Conservation (phyloP, 2,329 filamentous ascomycete species). For the Orbilia ellipsospora region DNA sequence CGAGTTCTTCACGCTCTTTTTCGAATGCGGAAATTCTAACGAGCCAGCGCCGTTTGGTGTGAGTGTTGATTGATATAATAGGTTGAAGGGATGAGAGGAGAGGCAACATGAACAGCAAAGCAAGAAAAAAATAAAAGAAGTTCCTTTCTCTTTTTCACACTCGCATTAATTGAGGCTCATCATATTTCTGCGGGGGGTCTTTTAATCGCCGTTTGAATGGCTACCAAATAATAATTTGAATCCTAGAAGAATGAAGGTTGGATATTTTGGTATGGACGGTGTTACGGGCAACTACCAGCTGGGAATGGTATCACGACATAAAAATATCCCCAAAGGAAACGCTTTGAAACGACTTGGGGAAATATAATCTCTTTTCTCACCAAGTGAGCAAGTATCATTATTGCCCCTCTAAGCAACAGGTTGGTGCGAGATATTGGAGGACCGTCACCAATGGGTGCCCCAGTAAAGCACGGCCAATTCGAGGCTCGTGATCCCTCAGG, state of each 20-base stretch:
- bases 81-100: slow-evolving; percentile 25
- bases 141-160: background rate
- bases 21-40: slow-evolving; percentile 42
- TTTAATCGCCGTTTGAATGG: slow-evolving; percentile 33
- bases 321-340: background rate
- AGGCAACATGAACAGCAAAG: slow-evolving; percentile 11
- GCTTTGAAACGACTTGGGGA: background rate
- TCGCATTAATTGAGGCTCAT: too few relatives aligned
- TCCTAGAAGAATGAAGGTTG: slow-evolving; percentile 44
- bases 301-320: slow-evolving; percentile 19
- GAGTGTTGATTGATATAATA: slow-evolving; percentile 45
- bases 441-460: slow-evolving; percentile 16
- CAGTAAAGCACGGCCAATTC: background rate
- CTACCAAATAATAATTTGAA: slow-evolving; percentile 12
- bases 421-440: slow-evolving; percentile 32
- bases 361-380: too few relatives aligned
- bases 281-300: background rate
- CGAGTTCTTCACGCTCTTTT: slow-evolving; percentile 46
- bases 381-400: background rate
- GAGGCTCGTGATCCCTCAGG: slow-evolving; percentile 41
- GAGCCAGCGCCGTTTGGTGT: slow-evolving; percentile 23
- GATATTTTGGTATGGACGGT: slow-evolving; percentile 16
- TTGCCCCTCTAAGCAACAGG: background rate
- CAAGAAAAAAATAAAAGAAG: slow-evolving; percentile 17
- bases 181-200: background rate